A percentile compares a stretch with the other conserved stretches of the same genome.
Conservation (phyloP, 441 rosid genomes). For the Populus hybrid region DNA sequence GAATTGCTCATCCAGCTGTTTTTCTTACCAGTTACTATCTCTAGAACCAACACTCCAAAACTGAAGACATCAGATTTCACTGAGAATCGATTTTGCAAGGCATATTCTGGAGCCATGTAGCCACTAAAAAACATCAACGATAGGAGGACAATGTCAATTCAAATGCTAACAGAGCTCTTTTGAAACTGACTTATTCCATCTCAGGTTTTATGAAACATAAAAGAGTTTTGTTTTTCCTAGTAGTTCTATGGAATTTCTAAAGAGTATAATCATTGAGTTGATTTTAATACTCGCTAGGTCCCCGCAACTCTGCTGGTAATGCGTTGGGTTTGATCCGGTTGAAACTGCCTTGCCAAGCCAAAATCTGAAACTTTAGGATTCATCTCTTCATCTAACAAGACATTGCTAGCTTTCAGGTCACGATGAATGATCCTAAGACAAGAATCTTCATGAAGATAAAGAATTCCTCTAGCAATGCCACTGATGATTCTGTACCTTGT, state of each 20-base stretch:
- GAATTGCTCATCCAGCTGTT: constrained; percentile 45
- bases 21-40: constrained; percentile 47
- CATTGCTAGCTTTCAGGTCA: constrained; percentile 12
- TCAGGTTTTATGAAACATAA: neutral
- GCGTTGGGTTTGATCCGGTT: no score
- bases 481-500: constrained; percentile 1
- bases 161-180: neutral
- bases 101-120: constrained; percentile 70
- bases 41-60: constrained; percentile 55
- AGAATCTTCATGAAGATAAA: constrained; percentile 58
- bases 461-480: constrained; percentile 52
- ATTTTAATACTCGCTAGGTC: no score
- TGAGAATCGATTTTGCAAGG: constrained; percentile 56
- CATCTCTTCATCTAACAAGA: no score
- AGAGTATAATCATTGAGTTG: no score
- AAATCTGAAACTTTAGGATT: no score
- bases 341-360: no score
- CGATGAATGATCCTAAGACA: constrained; percentile 54
- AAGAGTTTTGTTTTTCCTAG: neutral
- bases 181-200: neutral
- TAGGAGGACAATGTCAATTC: neutral
- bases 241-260: no score
- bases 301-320: no score
- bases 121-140: constrained; percentile 33
- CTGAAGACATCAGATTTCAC: constrained; percentile 56